phyloP scores from a whole-genome alignment of 2,329 filamentous ascomycete genomes.

The Alternaria panax region DNA sequence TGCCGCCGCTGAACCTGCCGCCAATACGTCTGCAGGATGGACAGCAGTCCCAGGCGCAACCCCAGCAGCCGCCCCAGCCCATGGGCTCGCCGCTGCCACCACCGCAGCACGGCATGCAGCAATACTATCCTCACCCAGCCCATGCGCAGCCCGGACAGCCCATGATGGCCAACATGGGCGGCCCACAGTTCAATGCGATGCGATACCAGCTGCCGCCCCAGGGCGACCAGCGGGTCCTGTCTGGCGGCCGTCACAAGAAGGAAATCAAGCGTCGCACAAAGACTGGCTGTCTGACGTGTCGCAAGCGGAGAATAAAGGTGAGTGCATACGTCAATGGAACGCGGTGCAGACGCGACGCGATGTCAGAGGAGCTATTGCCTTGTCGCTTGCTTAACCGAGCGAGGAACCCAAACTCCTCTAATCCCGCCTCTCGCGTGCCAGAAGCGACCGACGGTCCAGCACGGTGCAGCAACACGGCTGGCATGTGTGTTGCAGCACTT shows the following conservation, averaged over 20 bases:
- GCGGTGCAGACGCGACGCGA: conserved; percentile 39
- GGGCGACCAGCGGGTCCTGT: conserved; percentile 62
- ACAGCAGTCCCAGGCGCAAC: conserved; percentile 47
- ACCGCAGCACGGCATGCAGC: conserved; percentile 59
- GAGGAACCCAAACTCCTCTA: conserved; percentile 41
- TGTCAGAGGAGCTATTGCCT: conserved; percentile 25
- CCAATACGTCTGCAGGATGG: conserved; percentile 60
- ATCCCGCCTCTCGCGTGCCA: conserved; percentile 9
- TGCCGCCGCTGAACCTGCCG: conserved; percentile 58
- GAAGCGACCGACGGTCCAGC: not conserved
- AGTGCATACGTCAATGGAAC: conserved; percentile 38
- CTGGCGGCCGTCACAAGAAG: conserved; percentile 71
- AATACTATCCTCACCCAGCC: conserved; percentile 59
- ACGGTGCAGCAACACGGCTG: conserved; percentile 1
- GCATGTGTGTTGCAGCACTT: not conserved
- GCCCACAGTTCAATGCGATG: conserved; percentile 57
- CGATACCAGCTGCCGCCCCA: conserved; percentile 64
- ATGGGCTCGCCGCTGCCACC: conserved; percentile 64
- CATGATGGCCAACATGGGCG: conserved; percentile 59
- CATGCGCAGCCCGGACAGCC: conserved; percentile 55
- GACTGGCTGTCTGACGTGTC: conserved; percentile 69
- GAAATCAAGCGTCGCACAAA: conserved; percentile 80
- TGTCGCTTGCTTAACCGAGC: conserved; percentile 44
- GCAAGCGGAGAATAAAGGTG: conserved; percentile 75
- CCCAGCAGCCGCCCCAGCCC: conserved; percentile 46